Evolutionary conservation across 352 stramenopile species (phyloP), one percentile per base, ranked within the genome.

Genomic region (Peronospora belbahrii): DNA sequence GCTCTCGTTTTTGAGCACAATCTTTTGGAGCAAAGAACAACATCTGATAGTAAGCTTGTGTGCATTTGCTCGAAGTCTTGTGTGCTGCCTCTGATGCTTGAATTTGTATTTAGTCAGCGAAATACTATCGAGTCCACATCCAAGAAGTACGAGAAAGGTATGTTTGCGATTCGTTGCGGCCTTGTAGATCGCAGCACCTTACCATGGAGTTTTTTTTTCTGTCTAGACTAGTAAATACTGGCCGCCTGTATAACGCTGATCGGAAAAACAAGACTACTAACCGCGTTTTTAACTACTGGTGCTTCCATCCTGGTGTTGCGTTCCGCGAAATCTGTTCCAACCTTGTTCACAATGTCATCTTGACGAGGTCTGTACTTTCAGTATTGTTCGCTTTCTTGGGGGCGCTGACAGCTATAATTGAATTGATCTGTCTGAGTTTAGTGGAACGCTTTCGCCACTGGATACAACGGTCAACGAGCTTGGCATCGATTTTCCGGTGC

Each of bases 241-340:
- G 65, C 23, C 67, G 70, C 4, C 39, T 70, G 2, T 85, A 87
- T 35, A 81, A 81, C 34, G 49, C 55, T 22, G 48, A 52, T 28
- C 61, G 73, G 27, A 79, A 69, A 38, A 74, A 67, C 42, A 79
- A 84, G n/a, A 48, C 49, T 2, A 81, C 62, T 17, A 83, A 71
- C 6, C 65, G 91, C 28, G 94, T 96, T 13, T 88, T 99, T 40
- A 96, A 95, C 55, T 99, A 98, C 66, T 99, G 96, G 96, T 99
- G 97, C 56, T 98, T 99, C 58, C 91, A 96, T 43, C 95, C 96
- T 7, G 88, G 90, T 6, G 76, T 99, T 0, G 94, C 96, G 0
- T 97, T 99, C 59, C 66, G 92, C 57, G 94, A 98, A 59, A 85
- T 99, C 14, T 80, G 75, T 25, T 72, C 74, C 25, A 88, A 98